These are phyloP conservation scores for Friedmanniomyces simplex DNA, from an alignment of 495 filamentous ascomycete genomes.

Conservation along the genomic window DNA sequence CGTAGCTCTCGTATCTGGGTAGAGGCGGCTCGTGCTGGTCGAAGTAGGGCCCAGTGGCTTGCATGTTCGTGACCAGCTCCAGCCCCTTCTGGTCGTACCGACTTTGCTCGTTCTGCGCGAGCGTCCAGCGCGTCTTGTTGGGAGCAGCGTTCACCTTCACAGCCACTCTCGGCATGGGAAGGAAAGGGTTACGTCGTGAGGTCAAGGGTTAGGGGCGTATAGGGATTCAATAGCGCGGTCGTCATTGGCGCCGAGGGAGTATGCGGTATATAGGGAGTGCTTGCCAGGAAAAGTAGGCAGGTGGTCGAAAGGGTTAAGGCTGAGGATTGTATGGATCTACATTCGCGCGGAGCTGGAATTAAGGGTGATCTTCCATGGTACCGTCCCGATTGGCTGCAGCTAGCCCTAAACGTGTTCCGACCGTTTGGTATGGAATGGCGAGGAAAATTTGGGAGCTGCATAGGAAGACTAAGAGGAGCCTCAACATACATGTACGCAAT, in stretches of 20 bases:
- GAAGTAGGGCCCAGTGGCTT: slow-evolving; percentile 7
- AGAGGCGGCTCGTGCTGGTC: slow-evolving; percentile 4
- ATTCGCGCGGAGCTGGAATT: background rate
- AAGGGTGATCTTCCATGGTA: background rate
- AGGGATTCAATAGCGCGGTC: background rate
- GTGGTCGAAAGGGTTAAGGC: background rate
- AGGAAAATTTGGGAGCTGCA: too few relatives aligned
- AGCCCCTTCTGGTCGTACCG: background rate
- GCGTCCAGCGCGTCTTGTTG: slow-evolving; percentile 7
- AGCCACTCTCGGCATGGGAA: background rate
- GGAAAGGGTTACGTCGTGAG: background rate
- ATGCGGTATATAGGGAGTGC: background rate
- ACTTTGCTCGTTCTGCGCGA: background rate
- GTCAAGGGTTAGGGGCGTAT: background rate
- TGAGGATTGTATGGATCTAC: background rate
- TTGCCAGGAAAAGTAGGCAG: background rate
- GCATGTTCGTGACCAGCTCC: slow-evolving; percentile 3
- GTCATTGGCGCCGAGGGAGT: background rate
- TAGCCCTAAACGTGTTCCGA: too few relatives aligned
- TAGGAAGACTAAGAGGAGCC: too few relatives aligned
- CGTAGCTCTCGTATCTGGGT: slow-evolving; percentile 13
- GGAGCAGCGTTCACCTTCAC: background rate
- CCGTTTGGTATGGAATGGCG: too few relatives aligned
- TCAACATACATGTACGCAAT: too few relatives aligned
- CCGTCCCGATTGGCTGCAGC: too few relatives aligned